A percentile compares a stretch with the other conserved stretches of the same genome.
Evolutionary conservation across 306 rosid species (phyloP).

Genomic region (Lathyrus sativus): DNA sequence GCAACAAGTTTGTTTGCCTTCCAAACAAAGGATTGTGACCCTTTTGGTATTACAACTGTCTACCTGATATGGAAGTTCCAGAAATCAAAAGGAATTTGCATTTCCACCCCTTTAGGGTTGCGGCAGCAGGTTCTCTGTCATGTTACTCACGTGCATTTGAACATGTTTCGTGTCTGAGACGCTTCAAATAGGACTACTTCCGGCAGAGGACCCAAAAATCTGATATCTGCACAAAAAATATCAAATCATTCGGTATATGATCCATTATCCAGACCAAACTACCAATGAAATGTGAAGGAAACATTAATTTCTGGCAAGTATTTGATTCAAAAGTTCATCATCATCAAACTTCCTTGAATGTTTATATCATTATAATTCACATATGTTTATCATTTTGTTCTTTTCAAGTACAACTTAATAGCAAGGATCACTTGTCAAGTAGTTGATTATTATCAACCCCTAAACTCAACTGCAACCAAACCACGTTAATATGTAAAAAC

Average conservation of each 20-base stretch:
- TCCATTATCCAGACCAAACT: not conserved
- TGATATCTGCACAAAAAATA: conserved; percentile 2
- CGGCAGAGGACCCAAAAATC: not conserved
- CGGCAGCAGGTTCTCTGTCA: conserved; percentile 1
- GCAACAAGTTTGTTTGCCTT: conserved; percentile 18
- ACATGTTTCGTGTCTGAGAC: conserved; percentile 5
- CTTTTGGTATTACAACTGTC: not conserved
- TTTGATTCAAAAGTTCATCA: conserved; percentile 5
- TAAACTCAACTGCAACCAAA: conserved; percentile 16
- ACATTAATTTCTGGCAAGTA: not conserved
- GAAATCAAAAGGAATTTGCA: conserved; percentile 1
- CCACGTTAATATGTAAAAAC: conserved; percentile 14
- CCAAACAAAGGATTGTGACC: not conserved
- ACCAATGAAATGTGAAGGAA: conserved; percentile 1
- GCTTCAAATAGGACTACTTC: too few species aligned
- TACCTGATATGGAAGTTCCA: conserved; percentile 16
- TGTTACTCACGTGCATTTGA: conserved; percentile 28
- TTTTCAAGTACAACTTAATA: conserved; percentile 3
- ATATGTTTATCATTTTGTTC: conserved; percentile 18
- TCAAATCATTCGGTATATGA: conserved; percentile 17
- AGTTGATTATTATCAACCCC: conserved; percentile 32
- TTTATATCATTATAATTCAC: not conserved
- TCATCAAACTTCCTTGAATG: conserved; percentile 1
- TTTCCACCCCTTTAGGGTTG: conserved; percentile 14
- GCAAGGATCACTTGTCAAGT: not conserved